These are phyloP conservation scores for Trichomonascus vanleenenianus DNA, from an alignment of 805 yeast genomes.

Conservation along the genomic window DNA sequence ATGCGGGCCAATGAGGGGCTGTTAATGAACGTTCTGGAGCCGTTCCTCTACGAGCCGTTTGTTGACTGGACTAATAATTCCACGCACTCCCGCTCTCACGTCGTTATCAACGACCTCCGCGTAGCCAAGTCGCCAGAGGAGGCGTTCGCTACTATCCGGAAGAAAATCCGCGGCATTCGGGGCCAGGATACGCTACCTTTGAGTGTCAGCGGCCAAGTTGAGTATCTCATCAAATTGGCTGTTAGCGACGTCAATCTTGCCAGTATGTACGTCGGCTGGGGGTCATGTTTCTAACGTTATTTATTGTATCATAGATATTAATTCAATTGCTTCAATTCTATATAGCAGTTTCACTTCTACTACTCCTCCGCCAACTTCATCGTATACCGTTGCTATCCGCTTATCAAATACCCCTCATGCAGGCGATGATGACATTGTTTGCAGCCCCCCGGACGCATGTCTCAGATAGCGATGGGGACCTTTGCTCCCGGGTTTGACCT, in stretches of 20 bases:
- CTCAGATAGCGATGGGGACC: background rate
- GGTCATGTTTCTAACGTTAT: slow-evolving; percentile 46
- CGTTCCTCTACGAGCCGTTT: slow-evolving; percentile 87
- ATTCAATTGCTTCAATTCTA: too few species aligned
- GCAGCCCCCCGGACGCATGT: too few species aligned
- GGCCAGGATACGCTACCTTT: slow-evolving; percentile 78
- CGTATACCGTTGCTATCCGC: too few species aligned
- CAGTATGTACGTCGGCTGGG: slow-evolving; percentile 95
- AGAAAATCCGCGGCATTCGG: slow-evolving; percentile 76
- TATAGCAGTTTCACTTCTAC: too few species aligned
- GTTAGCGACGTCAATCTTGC: slow-evolving; percentile 60
- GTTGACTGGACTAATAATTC: slow-evolving; percentile 60
- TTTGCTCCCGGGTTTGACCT: too few species aligned
- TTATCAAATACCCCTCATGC: too few species aligned
- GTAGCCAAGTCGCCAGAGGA: slow-evolving; percentile 43
- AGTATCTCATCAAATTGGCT: slow-evolving; percentile 77
- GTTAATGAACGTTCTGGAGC: slow-evolving; percentile 83
- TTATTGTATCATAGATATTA: too few species aligned
- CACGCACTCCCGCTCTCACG: slow-evolving; percentile 18
- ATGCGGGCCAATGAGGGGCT: slow-evolving; percentile 75
- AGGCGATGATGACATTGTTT: too few species aligned
- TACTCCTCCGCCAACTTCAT: too few species aligned
- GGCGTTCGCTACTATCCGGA: slow-evolving; percentile 63
- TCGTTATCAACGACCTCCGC: slow-evolving; percentile 16
- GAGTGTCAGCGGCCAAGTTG: slow-evolving; percentile 90